Evolutionary conservation across 2,329 filamentous ascomycete species (phyloP), one percentile per base, ranked within the genome.

Genomic region (Calonectria pseudoturangicola): DNA sequence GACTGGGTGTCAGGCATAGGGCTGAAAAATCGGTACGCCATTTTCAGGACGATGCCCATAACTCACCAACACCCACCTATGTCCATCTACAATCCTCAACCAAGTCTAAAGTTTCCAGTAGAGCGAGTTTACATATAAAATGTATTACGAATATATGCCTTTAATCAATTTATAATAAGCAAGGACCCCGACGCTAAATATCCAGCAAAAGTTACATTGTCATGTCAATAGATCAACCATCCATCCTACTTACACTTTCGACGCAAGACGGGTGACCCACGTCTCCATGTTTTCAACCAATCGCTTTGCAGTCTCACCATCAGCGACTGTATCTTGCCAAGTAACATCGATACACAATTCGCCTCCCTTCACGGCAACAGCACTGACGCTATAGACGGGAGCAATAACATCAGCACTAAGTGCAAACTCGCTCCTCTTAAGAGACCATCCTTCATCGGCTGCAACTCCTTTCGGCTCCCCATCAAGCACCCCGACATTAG

Each of bases 401-500:
- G 67, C 72, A 13, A 30, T 2, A 4, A 47, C 68, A 58, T 72
- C 69, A 3, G 76, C 69, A 12, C 68, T 66, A 18, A 75, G 39
- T 2, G 68, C 33, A 36, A 79, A 78, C 4, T 25, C 28, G 15
- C 78, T 73, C 15, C 64, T 56, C 27, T 75, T 48, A 1, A 81
- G 75, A 0, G 50, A 64, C 80, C 79, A 80, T 2, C 18, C 54
- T 7, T 68, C n/a, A 8, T 18, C 33, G 2, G 47, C 12, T 9
- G 12, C 54, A 41, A 25, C 12, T 4, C 15, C 18, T 28, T 16
- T 25, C 25, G 41, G 33, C 28, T 45, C 33, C 4, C 75, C 76
- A n/a, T 77, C 73, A 10, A 79, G 62, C 16, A 79, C 79, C 9
- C 80, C 79, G 6, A 82, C 43, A 67, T 80, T 82, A 25, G 68